Base-by-base conservation (phyloP, 2,329 filamentous ascomycete species). In the Cladosporium halotolerans region DNA sequence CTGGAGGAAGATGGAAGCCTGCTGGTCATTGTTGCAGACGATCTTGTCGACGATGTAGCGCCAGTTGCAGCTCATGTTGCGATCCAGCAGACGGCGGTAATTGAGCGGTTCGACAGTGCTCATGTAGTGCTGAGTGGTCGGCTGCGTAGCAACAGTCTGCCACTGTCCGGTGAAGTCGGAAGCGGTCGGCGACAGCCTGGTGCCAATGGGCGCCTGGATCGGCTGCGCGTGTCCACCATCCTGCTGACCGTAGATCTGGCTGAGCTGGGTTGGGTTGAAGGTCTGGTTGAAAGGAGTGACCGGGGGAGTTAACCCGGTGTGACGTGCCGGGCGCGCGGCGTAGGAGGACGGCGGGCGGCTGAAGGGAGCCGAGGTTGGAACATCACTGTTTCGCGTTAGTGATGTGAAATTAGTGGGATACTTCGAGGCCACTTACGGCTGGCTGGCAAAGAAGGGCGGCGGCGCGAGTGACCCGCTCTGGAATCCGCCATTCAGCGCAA, bases 11-110 rank as follows among this genome's bases (percentile, higher is more conserved):
- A 99, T 97, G 2, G 93, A 99, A 9, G 95, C 93, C 72, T 99
- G 93, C 72, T 99, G 93, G 67, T 99, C 93, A 70, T 99, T 97
- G 75, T 91, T 96, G 81, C 89, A 95, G 61, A 99, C 91, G 68
- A 99, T 99, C 78, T 97, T 97, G 76, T 99, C 92, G 52, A 99
- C 93, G 63, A 99, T 96, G 69, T 96, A 96, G 74, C 93, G 95
- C 93, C 92, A 99, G 75, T 99, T 95, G 74, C 92, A 97, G 66
- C 88, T 95, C 71, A 95, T 89, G 68, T 92, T 96, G 66, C 91
- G 90, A 67, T 99, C 93, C 44, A 97, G 82, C 38, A 99, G 80
- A 53, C 91, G 90, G 56, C 93, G 90, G 66, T 97, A 99, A 72
- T 99, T 97, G 64, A 97, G 80, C 9, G 92, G 93, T 71, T 99